Evolutionary conservation across 768 basidiomycete species (phyloP), one percentile per base, ranked within the genome.

Genomic region (Suillus variegatus): DNA sequence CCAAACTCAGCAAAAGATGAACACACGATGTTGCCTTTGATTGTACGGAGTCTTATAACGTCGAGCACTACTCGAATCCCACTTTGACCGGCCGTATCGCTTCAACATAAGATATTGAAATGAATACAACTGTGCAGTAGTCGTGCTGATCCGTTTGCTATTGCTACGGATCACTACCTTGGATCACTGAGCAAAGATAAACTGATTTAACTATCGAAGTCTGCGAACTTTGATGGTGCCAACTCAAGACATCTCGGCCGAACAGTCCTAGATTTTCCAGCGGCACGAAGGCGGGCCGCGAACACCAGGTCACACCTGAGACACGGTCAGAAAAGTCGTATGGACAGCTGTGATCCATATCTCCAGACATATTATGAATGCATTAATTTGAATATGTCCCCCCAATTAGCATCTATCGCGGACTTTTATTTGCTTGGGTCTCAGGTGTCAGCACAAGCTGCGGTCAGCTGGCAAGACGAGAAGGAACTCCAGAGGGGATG

Each of bases 161-260:
- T 28, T 41, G 22, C 40, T 60, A 25, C 40, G 57, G 40, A 28
- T 7, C 40, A 41, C 12, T 41, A 13, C 38, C 57, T 58, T 22
- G 13, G 14, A 40, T 41, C 40, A 58, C 22, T 40, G 57, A 58
- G 14, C n/a, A 57, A 56, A 57, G 13, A 55, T n/a, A 35, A 18
- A 38, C 14, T 14, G 16, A 58, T 41, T 58, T 5, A 16, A 58
- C 28, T 28, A 4, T 41, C 28, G 57, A 18, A 58, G 32, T 51
- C 49, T 52, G 52, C 52, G 28, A 14, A 58, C 22, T 22, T 40
- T 14, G 22, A 40, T 9, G 28, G 40, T 56, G 13, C 56, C 38
- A 40, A 40, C 22, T 40, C 56, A 40, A 40, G 8, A 40, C 40
- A 43, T 60, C 3, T 58, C 57, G 58, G 58, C 58, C 58, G 58